Percentiles rank a stretch among this genome's conserved stretches.
Conservation (phyloP, 495 filamentous ascomycete species). For the Cercophora newfieldiana region DNA sequence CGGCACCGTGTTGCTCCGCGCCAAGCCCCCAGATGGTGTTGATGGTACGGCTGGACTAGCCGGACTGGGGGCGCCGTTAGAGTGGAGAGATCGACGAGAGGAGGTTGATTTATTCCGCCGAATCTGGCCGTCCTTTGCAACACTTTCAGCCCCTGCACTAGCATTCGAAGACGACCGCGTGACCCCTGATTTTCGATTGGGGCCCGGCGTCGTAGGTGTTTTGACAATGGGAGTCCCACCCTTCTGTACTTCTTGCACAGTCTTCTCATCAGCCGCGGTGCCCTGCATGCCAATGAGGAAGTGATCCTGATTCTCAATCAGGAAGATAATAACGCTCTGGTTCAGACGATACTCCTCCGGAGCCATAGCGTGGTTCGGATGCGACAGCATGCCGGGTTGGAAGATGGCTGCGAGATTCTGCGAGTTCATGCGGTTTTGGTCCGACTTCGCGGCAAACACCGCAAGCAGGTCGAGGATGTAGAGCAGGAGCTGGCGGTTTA, state of each 20-base stretch:
- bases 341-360: conserved; percentile 91
- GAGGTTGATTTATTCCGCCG: conserved; percentile 78
- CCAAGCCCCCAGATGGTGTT: conserved; percentile 63
- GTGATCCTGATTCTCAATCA: conserved; percentile 94
- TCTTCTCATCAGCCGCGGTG: conserved; percentile 84
- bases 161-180: conserved; percentile 80
- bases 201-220: conserved; percentile 50
- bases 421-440: conserved; percentile 94
- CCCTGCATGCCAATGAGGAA: conserved; percentile 94
- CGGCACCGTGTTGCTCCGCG: conserved; percentile 93
- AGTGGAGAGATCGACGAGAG: conserved; percentile 69
- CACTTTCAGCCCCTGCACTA: conserved; percentile 81
- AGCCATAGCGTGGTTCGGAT: conserved; percentile 92
- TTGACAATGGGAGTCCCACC: conserved; percentile 54
- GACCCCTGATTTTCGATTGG: conserved; percentile 51
- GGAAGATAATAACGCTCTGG: conserved; percentile 94
- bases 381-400: conserved; percentile 92
- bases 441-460: conserved; percentile 96
- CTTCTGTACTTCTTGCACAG: conserved; percentile 79
- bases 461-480: conserved; percentile 98
- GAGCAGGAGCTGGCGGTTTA: conserved; percentile 92
- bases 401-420: conserved; percentile 97
- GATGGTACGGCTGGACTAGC: conserved; percentile 62
- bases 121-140: conserved; percentile 74
- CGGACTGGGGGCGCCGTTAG: conserved; percentile 68